Conservation (phyloP, 768 basidiomycete species). For the Lanmaoa rubissima region DNA sequence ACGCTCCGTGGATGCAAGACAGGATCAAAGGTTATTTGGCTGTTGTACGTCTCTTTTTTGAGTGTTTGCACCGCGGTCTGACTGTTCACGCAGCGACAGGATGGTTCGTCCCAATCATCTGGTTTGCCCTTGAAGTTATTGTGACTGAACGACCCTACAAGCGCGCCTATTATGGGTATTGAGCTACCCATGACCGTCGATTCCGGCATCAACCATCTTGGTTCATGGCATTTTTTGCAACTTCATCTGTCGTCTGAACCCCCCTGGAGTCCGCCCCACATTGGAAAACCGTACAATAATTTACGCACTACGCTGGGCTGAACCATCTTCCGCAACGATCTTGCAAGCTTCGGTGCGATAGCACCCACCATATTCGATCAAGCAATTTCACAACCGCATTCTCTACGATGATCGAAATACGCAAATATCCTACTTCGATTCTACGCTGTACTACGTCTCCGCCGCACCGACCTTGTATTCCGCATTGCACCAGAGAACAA, state of each 20-base stretch:
- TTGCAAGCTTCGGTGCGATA: conserved; percentile 24
- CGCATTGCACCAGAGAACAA: conserved; percentile 28
- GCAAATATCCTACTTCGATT: conserved; percentile 27
- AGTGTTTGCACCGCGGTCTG: background rate
- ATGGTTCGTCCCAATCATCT: conserved; percentile 40
- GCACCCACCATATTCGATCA: conserved; percentile 23
- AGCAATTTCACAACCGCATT: conserved; percentile 26
- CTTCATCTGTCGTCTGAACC: conserved; percentile 19
- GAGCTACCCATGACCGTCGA: conserved; percentile 14
- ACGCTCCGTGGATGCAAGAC: conserved; percentile 90
- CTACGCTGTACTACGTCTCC: conserved; percentile 15
- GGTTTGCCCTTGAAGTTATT: background rate
- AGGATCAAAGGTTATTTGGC: conserved; percentile 89
- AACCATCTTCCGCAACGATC: conserved; percentile 32
- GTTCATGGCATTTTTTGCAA: conserved; percentile 28
- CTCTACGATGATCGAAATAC: conserved; percentile 21
- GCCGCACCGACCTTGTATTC: conserved; percentile 21
- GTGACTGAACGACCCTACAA: conserved; percentile 27
- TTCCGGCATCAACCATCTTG: conserved; percentile 26
- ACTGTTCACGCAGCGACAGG: conserved; percentile 45
- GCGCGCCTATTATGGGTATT: conserved; percentile 68
- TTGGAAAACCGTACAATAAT: conserved; percentile 26
- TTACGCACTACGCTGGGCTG: conserved; percentile 21
- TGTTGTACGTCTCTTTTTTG: conserved; percentile 50
- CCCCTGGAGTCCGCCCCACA: conserved; percentile 14